A percentile compares a stretch with the other conserved stretches of the same genome.
These are phyloP conservation scores for Dorcoceras hygrometricum DNA, from an alignment of 257 asterid species.

Conservation along the genomic window DNA sequence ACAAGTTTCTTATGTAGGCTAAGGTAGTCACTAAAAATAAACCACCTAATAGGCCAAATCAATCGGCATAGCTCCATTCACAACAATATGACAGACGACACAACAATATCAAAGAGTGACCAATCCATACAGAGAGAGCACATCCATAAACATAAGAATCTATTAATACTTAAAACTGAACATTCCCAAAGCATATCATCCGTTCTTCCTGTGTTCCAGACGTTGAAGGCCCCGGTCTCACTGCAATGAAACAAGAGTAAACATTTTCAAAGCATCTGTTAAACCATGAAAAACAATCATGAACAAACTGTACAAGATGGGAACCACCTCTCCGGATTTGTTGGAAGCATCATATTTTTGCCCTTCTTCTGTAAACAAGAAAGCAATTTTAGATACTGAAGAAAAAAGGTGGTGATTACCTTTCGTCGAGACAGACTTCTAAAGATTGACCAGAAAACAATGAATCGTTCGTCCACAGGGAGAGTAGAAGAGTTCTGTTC, in stretches of 20 bases:
- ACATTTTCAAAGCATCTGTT: background rate
- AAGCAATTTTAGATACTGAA: slow-evolving; percentile 3
- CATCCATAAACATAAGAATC: slow-evolving; percentile 32
- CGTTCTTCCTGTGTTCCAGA: slow-evolving; percentile 19
- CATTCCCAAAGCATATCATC: slow-evolving; percentile 22
- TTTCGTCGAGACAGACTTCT: background rate
- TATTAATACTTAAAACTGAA: slow-evolving; percentile 26
- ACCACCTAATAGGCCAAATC: slow-evolving; percentile 55
- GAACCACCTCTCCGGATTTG: slow-evolving; percentile 56
- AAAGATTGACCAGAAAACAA: slow-evolving; percentile 1
- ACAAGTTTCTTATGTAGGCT: slow-evolving; percentile 10
- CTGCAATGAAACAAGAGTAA: slow-evolving; percentile 36
- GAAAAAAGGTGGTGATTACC: background rate
- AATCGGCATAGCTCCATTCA: slow-evolving; percentile 29
- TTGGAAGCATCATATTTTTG: slow-evolving; percentile 47
- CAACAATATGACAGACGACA: slow-evolving; percentile 33
- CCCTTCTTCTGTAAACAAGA: slow-evolving; percentile 51
- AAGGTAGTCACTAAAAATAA: slow-evolving; percentile 38
- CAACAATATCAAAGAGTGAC: slow-evolving; percentile 25
- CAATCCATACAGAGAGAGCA: slow-evolving; percentile 26
- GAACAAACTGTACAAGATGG: background rate
- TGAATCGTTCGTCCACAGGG: background rate
- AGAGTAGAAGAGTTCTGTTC: background rate
- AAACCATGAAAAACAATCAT: background rate
- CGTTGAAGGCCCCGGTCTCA: slow-evolving; percentile 36